These are phyloP conservation scores for Panaeolus papilionaceus DNA, from an alignment of 768 basidiomycete genomes.

Conservation along the genomic window DNA sequence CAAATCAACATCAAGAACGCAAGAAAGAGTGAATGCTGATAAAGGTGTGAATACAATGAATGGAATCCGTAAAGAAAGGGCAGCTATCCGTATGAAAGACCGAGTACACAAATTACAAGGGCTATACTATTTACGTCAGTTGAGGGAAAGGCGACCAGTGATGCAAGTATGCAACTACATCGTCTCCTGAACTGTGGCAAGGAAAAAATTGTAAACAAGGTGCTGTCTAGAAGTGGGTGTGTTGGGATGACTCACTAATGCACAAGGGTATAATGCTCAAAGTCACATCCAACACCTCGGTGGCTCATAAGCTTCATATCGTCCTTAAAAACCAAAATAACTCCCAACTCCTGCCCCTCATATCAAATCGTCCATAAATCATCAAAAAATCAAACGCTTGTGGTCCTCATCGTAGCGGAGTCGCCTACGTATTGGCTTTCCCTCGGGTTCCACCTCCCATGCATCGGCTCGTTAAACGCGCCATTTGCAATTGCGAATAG, in stretches of 20 bases:
- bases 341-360: no score
- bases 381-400: not conserved
- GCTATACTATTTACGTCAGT: not conserved
- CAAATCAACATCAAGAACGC: not conserved
- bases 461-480: constrained; percentile 61
- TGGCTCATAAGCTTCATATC: not conserved
- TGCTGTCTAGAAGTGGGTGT: not conserved
- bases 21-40: not conserved
- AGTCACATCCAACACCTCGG: not conserved
- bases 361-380: no score
- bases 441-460: constrained; percentile 64
- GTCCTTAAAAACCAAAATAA: not conserved
- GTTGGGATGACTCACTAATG: not conserved
- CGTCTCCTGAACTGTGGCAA: not conserved
- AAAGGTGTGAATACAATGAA: not conserved
- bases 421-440: constrained; percentile 32
- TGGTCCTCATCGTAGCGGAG: not conserved
- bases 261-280: not conserved
- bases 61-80: not conserved
- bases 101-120: not conserved
- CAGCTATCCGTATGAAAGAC: not conserved
- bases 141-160: not conserved
- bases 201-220: not conserved
- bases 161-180: not conserved
- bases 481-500: constrained; percentile 65